phyloP scores from a whole-genome alignment of 2,329 filamentous ascomycete species.

The Monosporascus sp. region DNA sequence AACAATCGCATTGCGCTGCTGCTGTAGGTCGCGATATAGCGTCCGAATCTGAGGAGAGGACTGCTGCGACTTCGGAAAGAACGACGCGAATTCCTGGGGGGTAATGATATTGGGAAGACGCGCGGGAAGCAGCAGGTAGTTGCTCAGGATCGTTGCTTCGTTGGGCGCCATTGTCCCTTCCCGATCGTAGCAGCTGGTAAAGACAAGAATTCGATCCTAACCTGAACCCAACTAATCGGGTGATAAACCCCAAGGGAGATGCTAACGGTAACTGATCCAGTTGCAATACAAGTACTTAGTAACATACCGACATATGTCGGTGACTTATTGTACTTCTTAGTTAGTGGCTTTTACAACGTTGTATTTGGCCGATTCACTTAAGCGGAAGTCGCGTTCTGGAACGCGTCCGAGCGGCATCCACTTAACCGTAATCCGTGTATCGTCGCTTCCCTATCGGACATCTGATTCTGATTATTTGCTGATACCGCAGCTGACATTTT shows the following conservation, averaged over 20 bases:
- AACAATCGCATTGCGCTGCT: conserved; percentile 63
- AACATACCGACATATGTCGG: too few species aligned
- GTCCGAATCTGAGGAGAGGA: conserved; percentile 61
- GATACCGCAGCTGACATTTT: not conserved
- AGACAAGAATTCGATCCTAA: too few species aligned
- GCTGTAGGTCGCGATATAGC: conserved; percentile 75
- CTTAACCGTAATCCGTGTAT: not conserved
- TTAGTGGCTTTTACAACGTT: too few species aligned
- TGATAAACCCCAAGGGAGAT: too few species aligned
- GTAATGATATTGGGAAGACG: conserved; percentile 69
- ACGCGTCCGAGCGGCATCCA: not conserved
- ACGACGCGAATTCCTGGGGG: conserved; percentile 66
- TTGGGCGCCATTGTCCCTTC: conserved; percentile 58
- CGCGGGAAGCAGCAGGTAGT: conserved; percentile 74
- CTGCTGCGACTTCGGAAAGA: conserved; percentile 67
- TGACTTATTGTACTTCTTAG: too few species aligned
- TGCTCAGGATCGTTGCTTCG: conserved; percentile 68
- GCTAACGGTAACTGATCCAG: too few species aligned
- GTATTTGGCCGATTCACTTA: not conserved
- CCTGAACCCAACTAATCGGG: too few species aligned
- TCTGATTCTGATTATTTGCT: not conserved
- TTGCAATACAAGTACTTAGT: too few species aligned
- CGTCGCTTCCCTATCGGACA: not conserved
- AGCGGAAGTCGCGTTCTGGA: not conserved
- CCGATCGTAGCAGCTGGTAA: too few species aligned